Evolutionary conservation across 2,329 filamentous ascomycete species (phyloP).

Genomic region (Microdochium trichocladiopsis): DNA sequence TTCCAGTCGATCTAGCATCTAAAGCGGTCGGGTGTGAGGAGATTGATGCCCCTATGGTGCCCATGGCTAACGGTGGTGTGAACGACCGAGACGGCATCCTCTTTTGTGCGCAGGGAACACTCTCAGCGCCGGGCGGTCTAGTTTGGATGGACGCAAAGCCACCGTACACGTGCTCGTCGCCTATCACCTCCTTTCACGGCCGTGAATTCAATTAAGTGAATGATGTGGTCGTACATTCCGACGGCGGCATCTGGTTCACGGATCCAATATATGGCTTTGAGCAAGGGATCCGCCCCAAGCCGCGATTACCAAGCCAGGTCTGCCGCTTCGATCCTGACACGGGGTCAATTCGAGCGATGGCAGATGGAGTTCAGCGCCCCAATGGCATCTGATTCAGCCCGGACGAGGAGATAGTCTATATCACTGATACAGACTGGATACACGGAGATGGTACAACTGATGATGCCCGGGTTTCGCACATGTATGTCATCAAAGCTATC

Average conservation of each 20-base stretch:
- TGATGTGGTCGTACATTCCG: slow-evolving; percentile 34
- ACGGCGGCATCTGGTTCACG: slow-evolving; percentile 41
- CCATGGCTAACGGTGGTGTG: slow-evolving; percentile 41
- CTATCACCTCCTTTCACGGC: slow-evolving; percentile 32
- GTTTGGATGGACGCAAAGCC: slow-evolving; percentile 21
- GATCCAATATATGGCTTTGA: slow-evolving; percentile 40
- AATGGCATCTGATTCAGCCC: slow-evolving; percentile 40
- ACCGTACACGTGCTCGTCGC: slow-evolving; percentile 15
- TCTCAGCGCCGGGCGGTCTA: slow-evolving; percentile 16
- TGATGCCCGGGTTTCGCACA: no score
- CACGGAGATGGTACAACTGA: no score
- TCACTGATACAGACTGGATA: no score
- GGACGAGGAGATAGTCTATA: no score
- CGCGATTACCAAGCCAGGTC: slow-evolving; percentile 36
- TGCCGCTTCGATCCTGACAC: slow-evolving; percentile 36
- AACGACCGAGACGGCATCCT: slow-evolving; percentile 32
- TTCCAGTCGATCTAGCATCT: no score
- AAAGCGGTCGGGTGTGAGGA: slow-evolving; percentile 17
- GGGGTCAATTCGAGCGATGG: slow-evolving; percentile 32
- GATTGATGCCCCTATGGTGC: slow-evolving; percentile 21
- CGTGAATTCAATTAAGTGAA: slow-evolving; percentile 41
- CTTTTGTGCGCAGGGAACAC: slow-evolving; percentile 33
- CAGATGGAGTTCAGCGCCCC: slow-evolving; percentile 38
- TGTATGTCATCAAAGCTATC: no score
- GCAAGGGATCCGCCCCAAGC: slow-evolving; percentile 35